Evolutionary conservation across 331 rosid species (phyloP).

Genomic region (Malus hybrid): DNA sequence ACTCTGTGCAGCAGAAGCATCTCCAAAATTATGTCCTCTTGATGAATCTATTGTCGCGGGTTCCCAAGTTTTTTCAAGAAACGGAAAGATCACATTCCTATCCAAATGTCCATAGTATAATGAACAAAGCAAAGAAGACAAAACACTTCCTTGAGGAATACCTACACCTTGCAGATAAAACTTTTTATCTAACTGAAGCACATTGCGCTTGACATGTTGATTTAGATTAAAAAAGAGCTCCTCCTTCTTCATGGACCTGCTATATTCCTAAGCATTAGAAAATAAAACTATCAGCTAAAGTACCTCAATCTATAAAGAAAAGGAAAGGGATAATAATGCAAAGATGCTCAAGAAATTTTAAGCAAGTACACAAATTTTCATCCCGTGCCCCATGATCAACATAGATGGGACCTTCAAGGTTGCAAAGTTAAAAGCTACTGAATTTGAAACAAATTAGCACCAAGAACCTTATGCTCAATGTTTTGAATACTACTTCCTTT

Average conservation of each 20-base stretch:
- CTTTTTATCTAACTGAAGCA: slow-evolving; percentile 57
- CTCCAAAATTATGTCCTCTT: background rate
- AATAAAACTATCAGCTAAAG: slow-evolving; percentile 3
- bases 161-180: slow-evolving; percentile 78
- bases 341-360: background rate
- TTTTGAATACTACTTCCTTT: background rate
- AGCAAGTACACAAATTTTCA: background rate
- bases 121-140: slow-evolving; percentile 80
- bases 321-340: background rate
- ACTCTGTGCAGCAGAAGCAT: slow-evolving; percentile 15
- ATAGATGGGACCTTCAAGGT: background rate
- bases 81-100: slow-evolving; percentile 61
- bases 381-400: background rate
- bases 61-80: slow-evolving; percentile 40
- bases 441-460: too few species aligned
- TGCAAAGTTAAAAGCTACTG: background rate
- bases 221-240: slow-evolving; percentile 31
- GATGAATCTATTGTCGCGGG: slow-evolving; percentile 3
- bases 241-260: slow-evolving; percentile 36
- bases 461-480: background rate
- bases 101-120: slow-evolving; percentile 74
- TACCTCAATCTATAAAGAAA: background rate
- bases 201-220: slow-evolving; percentile 75
- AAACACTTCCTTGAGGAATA: slow-evolving; percentile 89
- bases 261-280: slow-evolving; percentile 38